These are phyloP conservation scores for Lipomyces yamanashiensis DNA, from an alignment of 805 yeast genomes.

Conservation along the genomic window DNA sequence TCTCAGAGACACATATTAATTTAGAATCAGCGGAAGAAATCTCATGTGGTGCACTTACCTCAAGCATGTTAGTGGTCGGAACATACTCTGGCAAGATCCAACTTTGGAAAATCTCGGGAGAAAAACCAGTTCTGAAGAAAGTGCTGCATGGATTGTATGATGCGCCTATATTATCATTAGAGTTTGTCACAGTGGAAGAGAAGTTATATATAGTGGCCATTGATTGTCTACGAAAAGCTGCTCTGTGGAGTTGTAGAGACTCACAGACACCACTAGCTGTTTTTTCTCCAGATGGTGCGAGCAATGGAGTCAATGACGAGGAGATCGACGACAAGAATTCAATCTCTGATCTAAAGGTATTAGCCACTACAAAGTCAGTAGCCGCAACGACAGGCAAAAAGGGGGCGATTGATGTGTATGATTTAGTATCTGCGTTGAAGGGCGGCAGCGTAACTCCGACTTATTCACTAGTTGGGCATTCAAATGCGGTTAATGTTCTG, in stretches of 20 bases:
- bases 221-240: conserved; percentile 31
- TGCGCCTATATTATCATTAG: conserved; percentile 25
- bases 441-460: conserved; percentile 4
- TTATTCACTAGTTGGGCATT: conserved; percentile 19
- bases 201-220: conserved; percentile 16
- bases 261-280: not conserved
- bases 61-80: conserved; percentile 16
- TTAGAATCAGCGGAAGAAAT: conserved; percentile 11
- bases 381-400: conserved; percentile 19
- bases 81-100: conserved; percentile 21
- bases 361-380: conserved; percentile 1
- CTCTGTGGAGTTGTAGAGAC: conserved; percentile 18
- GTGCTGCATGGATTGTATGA: conserved; percentile 4
- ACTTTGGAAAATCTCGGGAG: conserved; percentile 10
- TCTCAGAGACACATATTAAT: not conserved
- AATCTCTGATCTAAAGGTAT: conserved; percentile 17
- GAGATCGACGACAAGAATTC: conserved; percentile 18
- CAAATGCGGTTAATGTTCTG: conserved; percentile 26
- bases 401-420: conserved; percentile 25
- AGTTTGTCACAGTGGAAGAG: conserved; percentile 36
- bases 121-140: conserved; percentile 2
- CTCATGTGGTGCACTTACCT: conserved; percentile 8
- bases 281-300: not conserved
- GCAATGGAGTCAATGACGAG: conserved; percentile 4
- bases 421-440: not conserved